Evolutionary conservation across 352 stramenopile species (phyloP).

Genomic region (Phytophthora palmivora): DNA sequence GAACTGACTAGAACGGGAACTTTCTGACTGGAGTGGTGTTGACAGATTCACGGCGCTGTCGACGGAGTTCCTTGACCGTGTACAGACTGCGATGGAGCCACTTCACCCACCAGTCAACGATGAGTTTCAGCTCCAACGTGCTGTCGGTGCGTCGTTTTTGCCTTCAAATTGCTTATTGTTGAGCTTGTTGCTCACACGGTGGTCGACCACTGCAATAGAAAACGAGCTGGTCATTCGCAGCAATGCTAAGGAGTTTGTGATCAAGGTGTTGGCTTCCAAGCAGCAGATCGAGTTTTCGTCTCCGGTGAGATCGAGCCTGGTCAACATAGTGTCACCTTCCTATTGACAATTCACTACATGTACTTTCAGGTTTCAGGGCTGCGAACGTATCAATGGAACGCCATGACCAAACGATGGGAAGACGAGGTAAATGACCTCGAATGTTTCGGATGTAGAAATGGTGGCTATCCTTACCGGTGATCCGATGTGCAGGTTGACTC

Average conservation of each 20-base stretch:
- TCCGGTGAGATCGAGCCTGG: slow-evolving; percentile 37
- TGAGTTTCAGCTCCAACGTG: slow-evolving; percentile 57
- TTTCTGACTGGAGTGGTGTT: slow-evolving; percentile 2
- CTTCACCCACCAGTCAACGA: slow-evolving; percentile 72
- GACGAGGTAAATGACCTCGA: slow-evolving; percentile 57
- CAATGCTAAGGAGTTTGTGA: slow-evolving; percentile 64
- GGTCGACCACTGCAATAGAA: slow-evolving; percentile 25
- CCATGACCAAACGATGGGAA: slow-evolving; percentile 73
- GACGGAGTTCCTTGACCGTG: slow-evolving; percentile 67
- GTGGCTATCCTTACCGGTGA: slow-evolving; percentile 16
- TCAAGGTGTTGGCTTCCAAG: slow-evolving; percentile 62
- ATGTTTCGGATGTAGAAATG: not conserved
- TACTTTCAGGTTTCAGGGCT: slow-evolving; percentile 68
- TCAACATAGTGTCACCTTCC: not conserved
- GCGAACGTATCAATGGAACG: slow-evolving; percentile 80
- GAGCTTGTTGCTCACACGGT: not conserved
- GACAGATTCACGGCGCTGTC: slow-evolving; percentile 62
- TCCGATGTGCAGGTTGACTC: slow-evolving; percentile 54
- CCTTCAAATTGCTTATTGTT: not conserved
- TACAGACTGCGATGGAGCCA: slow-evolving; percentile 63
- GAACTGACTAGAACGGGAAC: not conserved
- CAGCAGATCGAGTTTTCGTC: slow-evolving; percentile 78
- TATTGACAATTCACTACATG: slow-evolving; percentile 2
- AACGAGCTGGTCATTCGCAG: slow-evolving; percentile 55
- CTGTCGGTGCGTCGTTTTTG: slow-evolving; percentile 33